Evolutionary conservation across 768 basidiomycete species (phyloP), one percentile per base, ranked within the genome.

Genomic region (Hypholoma fasciculare): DNA sequence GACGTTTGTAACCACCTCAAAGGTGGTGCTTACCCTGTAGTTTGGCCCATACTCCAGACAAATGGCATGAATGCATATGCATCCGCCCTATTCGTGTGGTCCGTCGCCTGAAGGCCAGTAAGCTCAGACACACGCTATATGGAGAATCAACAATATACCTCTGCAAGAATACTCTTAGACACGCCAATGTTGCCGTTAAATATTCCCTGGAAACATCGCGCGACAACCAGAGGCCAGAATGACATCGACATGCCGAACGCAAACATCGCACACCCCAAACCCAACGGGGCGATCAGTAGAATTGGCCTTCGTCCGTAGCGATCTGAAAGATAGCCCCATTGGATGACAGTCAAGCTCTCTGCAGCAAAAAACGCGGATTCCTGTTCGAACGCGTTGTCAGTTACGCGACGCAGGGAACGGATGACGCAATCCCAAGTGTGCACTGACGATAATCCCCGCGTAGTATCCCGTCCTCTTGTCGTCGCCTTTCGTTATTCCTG

Each of bases 401-500:
- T 34, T 34, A 34, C 9, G 30, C 30, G 30, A 34, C 30, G 9
- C 30, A 34, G 30, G 6, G 30, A 34, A 34, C 6, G 30, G 30
- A 34, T 34, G 30, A 5, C n/a, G 13, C 44, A 19, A 20, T 12
- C 4, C 7, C 19, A 20, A 17, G 2, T 46, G 1, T n/a, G 7
- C 7, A 46, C 44, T 11, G 17, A 46, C 44, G 27, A 82, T 76
- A 34, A 82, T 55, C 6, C 80, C 80, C 44, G 78, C 80, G 67
- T 78, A 82, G 62, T 81, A 82, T 0, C 80, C 79, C 4, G 74
- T 79, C 53, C 71, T 77, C 3, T 64, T 68, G 56, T 80, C 79
- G 51, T 81, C 76, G 5, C 78, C 77, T 7, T 68, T 62, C 7
- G 76, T 79, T 8, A 81, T 68, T 0, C 78, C 78, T 9, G 76